A percentile compares a stretch with the other conserved stretches of the same genome.
These are phyloP conservation scores for Lasiodiplodia theobromae DNA, from an alignment of 2,329 filamentous ascomycete genomes.

Conservation along the genomic window DNA sequence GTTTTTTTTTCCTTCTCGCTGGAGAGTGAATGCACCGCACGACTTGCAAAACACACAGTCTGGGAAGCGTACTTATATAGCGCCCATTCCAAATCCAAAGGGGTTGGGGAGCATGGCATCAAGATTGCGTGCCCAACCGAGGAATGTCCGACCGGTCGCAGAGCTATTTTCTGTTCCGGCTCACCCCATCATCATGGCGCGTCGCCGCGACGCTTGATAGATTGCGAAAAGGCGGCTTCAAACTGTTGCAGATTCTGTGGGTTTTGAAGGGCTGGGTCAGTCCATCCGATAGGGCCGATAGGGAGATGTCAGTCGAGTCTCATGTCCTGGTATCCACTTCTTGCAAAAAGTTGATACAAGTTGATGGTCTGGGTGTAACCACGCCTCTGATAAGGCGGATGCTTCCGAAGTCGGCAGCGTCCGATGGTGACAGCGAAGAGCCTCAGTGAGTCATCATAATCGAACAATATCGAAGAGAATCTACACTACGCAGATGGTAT, in stretches of 20 bases:
- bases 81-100: not conserved
- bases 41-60: not conserved
- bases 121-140: not conserved
- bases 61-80: not conserved
- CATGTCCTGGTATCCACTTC: conserved; percentile 9
- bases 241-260: conserved; percentile 20
- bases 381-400: conserved; percentile 7
- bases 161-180: conserved; percentile 6
- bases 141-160: not conserved
- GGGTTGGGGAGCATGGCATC: not conserved
- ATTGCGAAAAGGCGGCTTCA: conserved; percentile 9
- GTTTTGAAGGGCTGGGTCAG: conserved; percentile 15
- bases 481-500: not conserved
- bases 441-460: not conserved
- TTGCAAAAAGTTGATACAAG: not conserved
- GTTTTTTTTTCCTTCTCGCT: not conserved
- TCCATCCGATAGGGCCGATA: conserved; percentile 14
- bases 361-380: not conserved
- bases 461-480: not conserved
- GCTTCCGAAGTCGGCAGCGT: not conserved
- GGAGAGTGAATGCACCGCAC: not conserved
- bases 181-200: conserved; percentile 14
- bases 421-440: not conserved
- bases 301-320: conserved; percentile 24
- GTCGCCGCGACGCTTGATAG: not conserved